Percentiles rank a stretch among this genome's conserved stretches.
Evolutionary conservation across 1,284 basidiomycete species (phyloP).

Genomic region (Somion occarium): DNA sequence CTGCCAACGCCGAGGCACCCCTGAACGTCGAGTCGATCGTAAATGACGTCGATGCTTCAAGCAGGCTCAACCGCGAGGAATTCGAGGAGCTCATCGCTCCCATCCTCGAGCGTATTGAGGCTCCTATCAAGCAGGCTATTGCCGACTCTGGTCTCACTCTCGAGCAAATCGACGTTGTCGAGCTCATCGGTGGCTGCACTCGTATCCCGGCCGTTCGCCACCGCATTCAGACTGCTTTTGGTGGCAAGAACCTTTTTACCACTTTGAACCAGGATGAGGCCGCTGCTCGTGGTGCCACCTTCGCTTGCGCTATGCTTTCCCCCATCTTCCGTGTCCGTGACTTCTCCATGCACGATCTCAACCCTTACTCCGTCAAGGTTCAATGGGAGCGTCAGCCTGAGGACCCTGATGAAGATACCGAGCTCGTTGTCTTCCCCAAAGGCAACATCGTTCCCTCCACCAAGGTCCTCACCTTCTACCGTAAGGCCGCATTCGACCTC

Average conservation of each 20-base stretch:
- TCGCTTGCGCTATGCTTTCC: slow-evolving; percentile 91
- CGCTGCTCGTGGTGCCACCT: slow-evolving; percentile 88
- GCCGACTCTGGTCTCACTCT: slow-evolving; percentile 51
- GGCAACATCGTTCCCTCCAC: slow-evolving; percentile 86
- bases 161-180: slow-evolving; percentile 61
- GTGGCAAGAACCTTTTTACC: slow-evolving; percentile 69
- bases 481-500: slow-evolving; percentile 82
- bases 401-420: slow-evolving; percentile 84
- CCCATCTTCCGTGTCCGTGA: slow-evolving; percentile 95
- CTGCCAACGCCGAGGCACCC: slow-evolving; percentile 82
- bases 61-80: slow-evolving; percentile 52
- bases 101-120: slow-evolving; percentile 49
- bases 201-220: slow-evolving; percentile 68
- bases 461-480: slow-evolving; percentile 93
- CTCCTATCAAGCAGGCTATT: slow-evolving; percentile 54
- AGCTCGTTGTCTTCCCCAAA: slow-evolving; percentile 81
- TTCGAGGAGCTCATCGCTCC: slow-evolving; percentile 55
- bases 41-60: slow-evolving; percentile 79
- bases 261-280: slow-evolving; percentile 97
- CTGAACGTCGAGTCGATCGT: slow-evolving; percentile 91
- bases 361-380: slow-evolving; percentile 83
- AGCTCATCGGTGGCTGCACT: slow-evolving; percentile 66
- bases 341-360: slow-evolving; percentile 82
- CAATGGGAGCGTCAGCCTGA: slow-evolving; percentile 73
- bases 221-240: slow-evolving; percentile 59